A percentile compares a stretch with the other conserved stretches of the same genome.
These are phyloP conservation scores for Sparassis latifolia DNA, from an alignment of 1,284 basidiomycete genomes.

Conservation along the genomic window DNA sequence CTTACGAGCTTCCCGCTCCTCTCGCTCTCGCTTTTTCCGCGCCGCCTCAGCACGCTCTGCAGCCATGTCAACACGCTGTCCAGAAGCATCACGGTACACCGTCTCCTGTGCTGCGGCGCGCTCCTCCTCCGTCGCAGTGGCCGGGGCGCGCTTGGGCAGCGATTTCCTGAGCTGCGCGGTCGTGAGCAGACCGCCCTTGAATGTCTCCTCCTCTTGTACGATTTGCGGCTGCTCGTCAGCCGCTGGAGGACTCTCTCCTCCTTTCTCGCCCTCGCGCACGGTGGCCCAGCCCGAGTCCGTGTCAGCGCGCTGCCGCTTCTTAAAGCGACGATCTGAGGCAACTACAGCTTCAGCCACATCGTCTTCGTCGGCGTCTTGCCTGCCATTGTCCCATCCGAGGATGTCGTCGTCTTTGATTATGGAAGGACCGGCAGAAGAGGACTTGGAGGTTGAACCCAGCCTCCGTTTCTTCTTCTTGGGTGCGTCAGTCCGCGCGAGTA, in stretches of 20 bases:
- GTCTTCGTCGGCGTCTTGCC: slow-evolving; percentile 44
- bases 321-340: slow-evolving; percentile 66
- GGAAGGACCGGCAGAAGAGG: slow-evolving; percentile 24
- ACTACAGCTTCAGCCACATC: slow-evolving; percentile 55
- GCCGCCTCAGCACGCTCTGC: slow-evolving; percentile 79
- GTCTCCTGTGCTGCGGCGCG: slow-evolving; percentile 76
- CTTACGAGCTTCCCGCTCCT: slow-evolving; percentile 82
- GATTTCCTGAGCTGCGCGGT: slow-evolving; percentile 57
- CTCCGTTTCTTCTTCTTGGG: slow-evolving; percentile 70
- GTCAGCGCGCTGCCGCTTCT: slow-evolving; percentile 52
- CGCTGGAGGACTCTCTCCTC: slow-evolving; percentile 43
- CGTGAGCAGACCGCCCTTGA: slow-evolving; percentile 74
- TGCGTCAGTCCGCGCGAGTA: slow-evolving; percentile 63
- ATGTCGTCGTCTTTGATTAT: slow-evolving; percentile 64
- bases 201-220: slow-evolving; percentile 32
- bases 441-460: slow-evolving; percentile 56
- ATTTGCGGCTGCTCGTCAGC: slow-evolving; percentile 72
- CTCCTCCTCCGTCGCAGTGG: slow-evolving; percentile 42
- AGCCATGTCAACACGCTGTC: slow-evolving; percentile 85
- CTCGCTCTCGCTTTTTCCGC: slow-evolving; percentile 65
- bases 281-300: slow-evolving; percentile 55
- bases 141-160: slow-evolving; percentile 28
- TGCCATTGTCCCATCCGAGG: slow-evolving; percentile 48
- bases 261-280: slow-evolving; percentile 38
- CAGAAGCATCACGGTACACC: slow-evolving; percentile 88